phyloP scores from a whole-genome alignment of 108 stramenopile genomes.

The Seminavis robusta region DNA sequence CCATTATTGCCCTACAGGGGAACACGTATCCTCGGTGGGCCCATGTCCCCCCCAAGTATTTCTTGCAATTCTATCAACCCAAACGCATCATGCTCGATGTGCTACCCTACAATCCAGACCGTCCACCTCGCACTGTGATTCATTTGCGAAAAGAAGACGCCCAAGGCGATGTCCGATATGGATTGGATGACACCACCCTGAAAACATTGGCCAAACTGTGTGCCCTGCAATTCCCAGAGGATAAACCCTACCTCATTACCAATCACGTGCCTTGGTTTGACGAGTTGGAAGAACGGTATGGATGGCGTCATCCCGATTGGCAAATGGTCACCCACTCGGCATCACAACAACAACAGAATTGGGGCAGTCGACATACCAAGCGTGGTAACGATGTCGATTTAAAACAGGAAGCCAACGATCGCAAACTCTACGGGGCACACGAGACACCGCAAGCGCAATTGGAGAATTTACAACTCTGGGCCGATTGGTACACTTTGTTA shows the following conservation, averaged over 20 bases:
- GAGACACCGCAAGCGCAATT: too few relatives aligned
- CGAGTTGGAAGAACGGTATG: conserved; percentile 20
- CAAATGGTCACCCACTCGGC: conserved; percentile 29
- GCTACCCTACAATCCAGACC: conserved; percentile 21
- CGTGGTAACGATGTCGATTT: too few relatives aligned
- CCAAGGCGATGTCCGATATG: conserved; percentile 13
- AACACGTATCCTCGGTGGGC: conserved; percentile 59
- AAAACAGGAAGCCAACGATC: too few relatives aligned
- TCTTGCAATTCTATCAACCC: conserved; percentile 18
- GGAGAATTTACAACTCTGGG: conserved; percentile 19
- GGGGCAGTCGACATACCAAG: too few relatives aligned
- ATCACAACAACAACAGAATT: too few relatives aligned
- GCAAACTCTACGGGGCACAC: too few relatives aligned
- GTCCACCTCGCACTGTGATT: conserved; percentile 25
- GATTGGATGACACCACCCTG: conserved; percentile 33
- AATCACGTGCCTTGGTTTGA: conserved; percentile 39
- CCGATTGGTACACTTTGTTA: conserved; percentile 34
- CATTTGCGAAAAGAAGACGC: conserved; percentile 44
- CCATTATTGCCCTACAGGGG: conserved; percentile 6
- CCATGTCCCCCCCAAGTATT: conserved; percentile 6
- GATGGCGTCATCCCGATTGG: conserved; percentile 41
- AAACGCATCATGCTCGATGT: conserved; percentile 7
- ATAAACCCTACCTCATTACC: conserved; percentile 40
- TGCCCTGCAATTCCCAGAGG: conserved; percentile 4
- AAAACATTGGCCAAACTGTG: conserved; percentile 11